Base-by-base conservation (phyloP, 2,329 filamentous ascomycete genomes). In the Ophiocordyceps sinensis region DNA sequence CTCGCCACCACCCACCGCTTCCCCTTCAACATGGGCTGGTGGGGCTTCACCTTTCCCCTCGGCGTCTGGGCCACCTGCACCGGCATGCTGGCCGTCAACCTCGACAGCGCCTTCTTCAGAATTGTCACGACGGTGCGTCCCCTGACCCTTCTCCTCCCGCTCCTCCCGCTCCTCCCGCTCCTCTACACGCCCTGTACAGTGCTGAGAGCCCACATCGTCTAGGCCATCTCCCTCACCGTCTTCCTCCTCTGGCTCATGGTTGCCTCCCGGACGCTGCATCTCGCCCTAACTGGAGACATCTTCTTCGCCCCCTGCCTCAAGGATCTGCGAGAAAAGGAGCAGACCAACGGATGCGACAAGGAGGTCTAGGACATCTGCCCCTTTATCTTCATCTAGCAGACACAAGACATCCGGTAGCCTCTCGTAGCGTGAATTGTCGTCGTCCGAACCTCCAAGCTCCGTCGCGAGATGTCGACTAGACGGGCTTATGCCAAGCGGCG, bases 21-120 rank as follows among this genome's bases (percentile, higher is more conserved):
- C 17, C 63, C 64, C 11, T 67, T 67, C 52, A 67, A 65, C 44
- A 63, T 67, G 56, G 64, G 64, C 34, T 68, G 64, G 61, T 68
- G 65, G 66, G 64, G 62, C 1, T 66, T 67, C 41, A 68, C 65
- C 1, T 68, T 68, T 45, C 64, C 64, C 0, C 54, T 68, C 6
- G 66, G 65, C n/a, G 63, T 67, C 21, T 53, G 65, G 47, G 62
- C 64, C 2, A 62, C 60, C 2, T 66, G 62, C 42, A 64, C 66
- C 0, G 54, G 56, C 15, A 45, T 55, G 40, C 41, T 70, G 41
- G 66, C 61, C 3, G 39, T 50, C 42, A 63, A 67, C 39, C 53
- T 70, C 12, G 54, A 61, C 41, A 68, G 63, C 41, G 45, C 52
- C 3, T 67, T 69, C 42, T 67, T 67, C 55, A 62, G 56, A 38